Evolutionary conservation across 140 eudicot species (phyloP), one percentile per base, ranked within the genome.

Genomic region (Ambrosia hybrid): DNA sequence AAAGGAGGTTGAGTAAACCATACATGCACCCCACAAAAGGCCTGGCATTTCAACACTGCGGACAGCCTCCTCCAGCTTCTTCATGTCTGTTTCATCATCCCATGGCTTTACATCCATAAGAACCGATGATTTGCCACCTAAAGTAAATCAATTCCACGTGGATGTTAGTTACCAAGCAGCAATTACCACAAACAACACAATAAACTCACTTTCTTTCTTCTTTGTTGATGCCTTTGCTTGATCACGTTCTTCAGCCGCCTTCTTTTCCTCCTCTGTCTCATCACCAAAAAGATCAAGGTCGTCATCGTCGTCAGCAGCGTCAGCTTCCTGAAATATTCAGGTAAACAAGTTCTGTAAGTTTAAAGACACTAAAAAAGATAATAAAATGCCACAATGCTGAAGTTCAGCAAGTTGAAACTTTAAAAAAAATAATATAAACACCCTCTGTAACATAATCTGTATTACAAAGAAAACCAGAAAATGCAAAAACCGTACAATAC

Each of bases 11-110:
- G 17, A 57, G 30, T 21, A 66, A 77, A 78, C n/a, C 86, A 6
- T 93, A 93, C 97, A 84, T 80, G 99, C 99, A 83, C 99, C 99
- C 99, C 99, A 94, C 43, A 88, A 69, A 68, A 94, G 96, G 51
- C 99, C 99, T 17, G 79, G 83, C 74, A 90, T 41, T 76, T 94
- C 79, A 53, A 94, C 89, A 51, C 91, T 83, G 61, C 99, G 99
- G 14, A 94, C 99, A 75, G 88, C 88, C 86, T 94, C 99, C 79
- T 94, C 99, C 73, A 94, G 79, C 76, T 86, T 85, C 90, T 90
- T 90, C 99, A 94, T 94, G 87, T 94, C 99, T 0, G 99, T 94
- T 88, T 94, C 99, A 75, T 94, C 99, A 74, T 94, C 99, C 99
- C 99, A 94, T 45, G 99, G 99, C 85, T 94, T 94, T 57, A 94